Evolutionary conservation across 2,329 filamentous ascomycete genomes (phyloP), one percentile per base, ranked within the genome.

Genomic region (Nigrospora oryzae): DNA sequence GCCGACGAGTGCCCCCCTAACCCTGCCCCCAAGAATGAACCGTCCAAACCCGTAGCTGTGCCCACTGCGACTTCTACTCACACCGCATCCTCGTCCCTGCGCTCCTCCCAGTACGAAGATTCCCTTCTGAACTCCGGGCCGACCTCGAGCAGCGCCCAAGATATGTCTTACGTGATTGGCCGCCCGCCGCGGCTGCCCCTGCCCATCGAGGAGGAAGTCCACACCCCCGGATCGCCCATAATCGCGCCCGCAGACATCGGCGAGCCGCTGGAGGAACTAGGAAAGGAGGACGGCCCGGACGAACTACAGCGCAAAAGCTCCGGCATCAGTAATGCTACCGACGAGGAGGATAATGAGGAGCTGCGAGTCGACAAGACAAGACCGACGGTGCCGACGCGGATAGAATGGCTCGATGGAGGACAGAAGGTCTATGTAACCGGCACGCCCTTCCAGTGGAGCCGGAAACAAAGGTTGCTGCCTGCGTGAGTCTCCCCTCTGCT

Each of bases 361-460:
- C 75, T 91, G 58, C 77, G 83, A 35, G 79, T 86, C 32, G 83
- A 87, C 56, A 85, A 84, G 64, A 81, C 81, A 15, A 78, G 83
- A 50, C 84, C 86, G 35, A 86, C 86, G 8, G 86, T 97, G 36
- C 87, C 89, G 2, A 95, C 88, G 2, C 71, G 78, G 46, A 81
- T 98, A 47, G 86, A 94, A 65, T 98, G 93, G 93, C 78, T 77
- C 52, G 77, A 80, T 10, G 81, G 81, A 43, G 90, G 87, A 47
- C 86, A 95, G 46, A 94, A 90, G 65, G 81, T 97, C 51, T 98
- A 95, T 63, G 89, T 98, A 38, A 98, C 93, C 1, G 91, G 91
- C 52, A 97, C 93, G 16, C 96, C 97, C 61, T 94, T 95, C 56
- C 87, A 91, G 63, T 98, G 93, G 93, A 89, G 94, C 66, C 84